Evolutionary conservation across 371 early-diverging fungal species (phyloP), one percentile per base, ranked within the genome.

Genomic region (Syncephalastrum sp.): DNA sequence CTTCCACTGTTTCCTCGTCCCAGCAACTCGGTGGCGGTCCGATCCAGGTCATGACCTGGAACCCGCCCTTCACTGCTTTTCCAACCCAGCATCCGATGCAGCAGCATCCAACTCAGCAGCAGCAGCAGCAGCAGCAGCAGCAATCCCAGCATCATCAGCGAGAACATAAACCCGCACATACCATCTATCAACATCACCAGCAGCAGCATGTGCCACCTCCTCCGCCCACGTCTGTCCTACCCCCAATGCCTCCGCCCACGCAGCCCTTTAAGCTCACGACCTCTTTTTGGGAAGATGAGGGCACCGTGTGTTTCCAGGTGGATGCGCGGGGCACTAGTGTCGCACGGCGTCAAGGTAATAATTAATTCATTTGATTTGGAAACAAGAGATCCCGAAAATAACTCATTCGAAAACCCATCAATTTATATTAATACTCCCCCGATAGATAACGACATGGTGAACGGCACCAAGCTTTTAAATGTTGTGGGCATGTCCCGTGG

Each of bases 401-500:
- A 33, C 38, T 33, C 38, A 12, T 33, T 33, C 38, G 6, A 12
- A 33, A 33, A 5, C 38, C 38, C 38, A 33, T 33, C 12, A 12
- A 14, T 42, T 29, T 21, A 44, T 45, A 45, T 25, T n/a, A 3
- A 19, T 41, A 27, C 29, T 44, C 53, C 47, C 56, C 42, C 15
- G 50, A 46, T 50, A 74, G 91, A 92, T 62, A 89, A 90, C 60
- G 82, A 90, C 61, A 89, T 89, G 88, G 82, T 91, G 44, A 91
- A 92, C 64, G 91, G 93, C n/a, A 92, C 93, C 24, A 92, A 92
- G 61, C 74, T 92, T 19, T 72, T 91, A 8, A 92, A 92, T 57
- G 90, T 92, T 12, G 88, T 85, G 25, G 89, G 89, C 51, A 91
- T 92, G 92, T 87, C 93, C 52, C 85, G 93, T 17, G 93, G 93